phyloP scores from a whole-genome alignment of 2,329 filamentous ascomycete species.

The Arthrobotrys pseudoclavata region DNA sequence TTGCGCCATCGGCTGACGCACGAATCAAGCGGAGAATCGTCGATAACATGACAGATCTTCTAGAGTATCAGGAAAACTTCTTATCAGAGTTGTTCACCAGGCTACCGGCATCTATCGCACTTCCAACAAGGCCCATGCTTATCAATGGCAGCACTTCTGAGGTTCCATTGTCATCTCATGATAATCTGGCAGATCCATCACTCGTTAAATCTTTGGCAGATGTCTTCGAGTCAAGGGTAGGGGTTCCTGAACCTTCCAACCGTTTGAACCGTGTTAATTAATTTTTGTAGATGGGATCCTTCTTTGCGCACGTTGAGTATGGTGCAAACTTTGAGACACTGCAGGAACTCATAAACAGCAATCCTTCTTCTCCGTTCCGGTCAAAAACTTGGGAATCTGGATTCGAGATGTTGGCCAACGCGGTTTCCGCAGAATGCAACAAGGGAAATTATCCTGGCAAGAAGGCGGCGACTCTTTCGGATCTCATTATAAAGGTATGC shows the following conservation, averaged over 20 bases:
- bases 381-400: constrained; percentile 55
- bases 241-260: background rate
- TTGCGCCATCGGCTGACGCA: constrained; percentile 8
- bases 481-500: constrained; percentile 55
- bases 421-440: constrained; percentile 53
- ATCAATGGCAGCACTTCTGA: constrained; percentile 22
- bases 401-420: constrained; percentile 59
- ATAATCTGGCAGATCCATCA: constrained; percentile 56
- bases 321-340: constrained; percentile 52
- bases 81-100: constrained; percentile 54
- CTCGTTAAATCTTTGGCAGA: constrained; percentile 59
- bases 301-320: constrained; percentile 56
- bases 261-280: background rate
- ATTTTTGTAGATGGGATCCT: constrained; percentile 43
- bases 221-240: constrained; percentile 52
- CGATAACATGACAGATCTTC: constrained; percentile 57
- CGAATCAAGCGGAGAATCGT: constrained; percentile 53
- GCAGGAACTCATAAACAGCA: constrained; percentile 44
- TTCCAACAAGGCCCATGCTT: constrained; percentile 29
- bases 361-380: constrained; percentile 26
- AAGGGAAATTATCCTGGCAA: constrained; percentile 54
- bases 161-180: constrained; percentile 34
- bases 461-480: constrained; percentile 51
- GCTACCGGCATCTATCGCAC: constrained; percentile 52
- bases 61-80: constrained; percentile 57